Percentiles rank a stretch among this genome's conserved stretches.
phyloP scores from a whole-genome alignment of 2,329 filamentous ascomycete genomes.

The Hypoxylon sp. region DNA sequence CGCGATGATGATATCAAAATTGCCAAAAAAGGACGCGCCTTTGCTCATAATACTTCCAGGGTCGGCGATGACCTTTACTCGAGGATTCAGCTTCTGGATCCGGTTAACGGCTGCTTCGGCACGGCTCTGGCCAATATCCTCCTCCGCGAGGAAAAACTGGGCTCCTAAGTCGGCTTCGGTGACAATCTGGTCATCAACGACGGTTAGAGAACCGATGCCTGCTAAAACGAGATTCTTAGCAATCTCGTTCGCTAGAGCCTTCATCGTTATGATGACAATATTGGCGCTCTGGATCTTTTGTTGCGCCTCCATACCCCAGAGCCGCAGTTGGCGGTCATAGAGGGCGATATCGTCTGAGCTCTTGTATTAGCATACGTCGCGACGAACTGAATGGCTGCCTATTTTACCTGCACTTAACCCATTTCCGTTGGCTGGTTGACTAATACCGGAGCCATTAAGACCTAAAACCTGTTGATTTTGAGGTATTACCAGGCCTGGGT shows the following conservation, averaged over 20 bases:
- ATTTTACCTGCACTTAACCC: slow-evolving; percentile 57
- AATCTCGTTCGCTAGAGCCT: slow-evolving; percentile 91
- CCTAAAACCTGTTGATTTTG: slow-evolving; percentile 35
- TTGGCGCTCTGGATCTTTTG: slow-evolving; percentile 91
- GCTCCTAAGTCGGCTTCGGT: slow-evolving; percentile 84
- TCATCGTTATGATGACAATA: slow-evolving; percentile 89
- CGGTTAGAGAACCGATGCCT: slow-evolving; percentile 89
- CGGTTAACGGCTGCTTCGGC: slow-evolving; percentile 84
- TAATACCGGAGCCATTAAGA: slow-evolving; percentile 23
- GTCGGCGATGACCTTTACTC: slow-evolving; percentile 83
- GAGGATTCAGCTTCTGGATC: slow-evolving; percentile 88
- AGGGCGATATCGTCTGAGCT: slow-evolving; percentile 89
- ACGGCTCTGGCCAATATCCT: slow-evolving; percentile 85
- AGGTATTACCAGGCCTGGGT: slow-evolving; percentile 40
- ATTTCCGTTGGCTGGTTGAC: slow-evolving; percentile 45
- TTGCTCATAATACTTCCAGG: slow-evolving; percentile 76
- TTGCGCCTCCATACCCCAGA: slow-evolving; percentile 97
- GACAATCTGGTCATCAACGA: slow-evolving; percentile 83
- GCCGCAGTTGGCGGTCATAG: slow-evolving; percentile 95
- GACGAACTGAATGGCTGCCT: slow-evolving; percentile 7
- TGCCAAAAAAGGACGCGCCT: slow-evolving; percentile 79
- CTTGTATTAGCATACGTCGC: slow-evolving; percentile 32
- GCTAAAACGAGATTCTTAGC: slow-evolving; percentile 98
- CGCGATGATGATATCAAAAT: slow-evolving; percentile 89
- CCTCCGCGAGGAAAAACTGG: slow-evolving; percentile 82